Conservation (phyloP, 352 stramenopile species). For the Globisporangium recalcitrans region DNA sequence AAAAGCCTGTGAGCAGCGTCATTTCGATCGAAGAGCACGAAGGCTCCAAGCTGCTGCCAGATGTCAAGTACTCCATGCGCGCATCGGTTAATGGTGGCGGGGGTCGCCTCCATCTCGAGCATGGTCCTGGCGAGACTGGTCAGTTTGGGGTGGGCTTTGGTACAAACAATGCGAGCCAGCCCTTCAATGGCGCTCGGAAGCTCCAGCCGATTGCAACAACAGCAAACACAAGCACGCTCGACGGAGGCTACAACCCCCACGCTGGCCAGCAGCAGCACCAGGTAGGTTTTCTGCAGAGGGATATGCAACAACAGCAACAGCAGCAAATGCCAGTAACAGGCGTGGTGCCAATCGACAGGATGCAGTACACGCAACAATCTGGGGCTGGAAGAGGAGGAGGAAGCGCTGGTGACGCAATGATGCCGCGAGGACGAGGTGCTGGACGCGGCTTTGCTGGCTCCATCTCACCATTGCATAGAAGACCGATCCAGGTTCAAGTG, state of each 20-base stretch:
- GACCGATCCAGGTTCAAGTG: not conserved
- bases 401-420: not conserved
- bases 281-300: not conserved
- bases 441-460: not conserved
- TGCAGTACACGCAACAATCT: not conserved
- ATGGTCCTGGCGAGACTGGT: not conserved
- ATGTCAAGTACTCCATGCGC: conserved; percentile 15
- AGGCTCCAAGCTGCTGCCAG: conserved; percentile 9
- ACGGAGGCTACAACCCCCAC: not conserved
- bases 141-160: not conserved
- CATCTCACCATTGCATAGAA: conserved; percentile 6
- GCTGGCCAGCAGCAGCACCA: not conserved
- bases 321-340: not conserved
- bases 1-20: conserved; percentile 6
- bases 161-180: not conserved
- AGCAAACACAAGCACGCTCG: not conserved
- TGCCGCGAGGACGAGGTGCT: not conserved
- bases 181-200: conserved; percentile 8
- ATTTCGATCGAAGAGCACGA: conserved; percentile 15
- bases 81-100: not conserved
- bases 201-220: conserved; percentile 8
- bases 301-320: not conserved
- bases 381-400: not conserved
- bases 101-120: not conserved
- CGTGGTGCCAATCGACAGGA: not conserved